phyloP scores from a whole-genome alignment of 2,329 filamentous ascomycete genomes.

The Diatrype stigma region DNA sequence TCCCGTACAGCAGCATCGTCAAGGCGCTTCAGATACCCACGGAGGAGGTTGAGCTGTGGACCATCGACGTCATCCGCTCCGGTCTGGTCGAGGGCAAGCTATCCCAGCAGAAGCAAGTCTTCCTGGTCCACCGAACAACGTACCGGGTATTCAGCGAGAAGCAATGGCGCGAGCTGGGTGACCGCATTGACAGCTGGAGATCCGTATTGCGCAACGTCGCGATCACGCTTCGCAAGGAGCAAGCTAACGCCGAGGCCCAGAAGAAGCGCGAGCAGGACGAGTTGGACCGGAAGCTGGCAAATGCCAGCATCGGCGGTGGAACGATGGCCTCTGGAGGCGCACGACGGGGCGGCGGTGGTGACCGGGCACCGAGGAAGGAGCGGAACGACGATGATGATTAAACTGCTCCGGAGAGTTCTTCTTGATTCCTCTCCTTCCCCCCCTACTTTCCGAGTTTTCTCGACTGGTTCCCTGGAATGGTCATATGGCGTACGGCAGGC shows the following conservation, averaged over 20 bases:
- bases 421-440: slow-evolving; percentile 2
- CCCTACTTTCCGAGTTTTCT: slow-evolving; percentile 16
- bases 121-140: slow-evolving; percentile 92
- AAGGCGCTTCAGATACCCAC: slow-evolving; percentile 77
- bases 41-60: slow-evolving; percentile 94
- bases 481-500: slow-evolving; percentile 21
- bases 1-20: slow-evolving; percentile 82
- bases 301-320: slow-evolving; percentile 32
- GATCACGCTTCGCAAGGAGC: slow-evolving; percentile 72
- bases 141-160: slow-evolving; percentile 97
- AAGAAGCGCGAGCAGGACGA: slow-evolving; percentile 74
- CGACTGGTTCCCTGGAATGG: slow-evolving; percentile 21
- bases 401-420: slow-evolving; percentile 12
- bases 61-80: slow-evolving; percentile 95
- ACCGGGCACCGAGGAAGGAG: slow-evolving; percentile 36
- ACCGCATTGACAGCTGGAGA: slow-evolving; percentile 87
- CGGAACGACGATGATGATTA: slow-evolving; percentile 56
- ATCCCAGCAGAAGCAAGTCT: slow-evolving; percentile 85
- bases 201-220: slow-evolving; percentile 75
- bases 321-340: slow-evolving; percentile 30
- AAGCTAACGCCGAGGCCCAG: slow-evolving; percentile 71
- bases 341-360: slow-evolving; percentile 22
- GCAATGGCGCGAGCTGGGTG: slow-evolving; percentile 95
- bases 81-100: slow-evolving; percentile 95
- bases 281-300: slow-evolving; percentile 61